phyloP scores from a whole-genome alignment of 2,329 filamentous ascomycete genomes.

The Microdochium paspali region DNA sequence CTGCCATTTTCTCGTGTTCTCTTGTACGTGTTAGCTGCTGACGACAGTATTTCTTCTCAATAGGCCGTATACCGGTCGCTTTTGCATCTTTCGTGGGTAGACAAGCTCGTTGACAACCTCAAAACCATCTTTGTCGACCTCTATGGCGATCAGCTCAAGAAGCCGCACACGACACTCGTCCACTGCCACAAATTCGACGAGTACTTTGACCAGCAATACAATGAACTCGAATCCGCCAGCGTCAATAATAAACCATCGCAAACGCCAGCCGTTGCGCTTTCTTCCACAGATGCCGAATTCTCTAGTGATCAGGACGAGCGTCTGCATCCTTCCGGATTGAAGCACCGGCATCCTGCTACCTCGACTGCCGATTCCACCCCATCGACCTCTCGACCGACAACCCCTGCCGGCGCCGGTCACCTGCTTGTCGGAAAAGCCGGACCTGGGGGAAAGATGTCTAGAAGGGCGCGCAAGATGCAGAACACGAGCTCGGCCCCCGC shows the following conservation, averaged over 20 bases:
- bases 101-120: conserved; percentile 92
- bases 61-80: conserved; percentile 96
- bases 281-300: conserved; percentile 22
- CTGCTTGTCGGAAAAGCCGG: conserved; percentile 65
- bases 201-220: conserved; percentile 90
- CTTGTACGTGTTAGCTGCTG: conserved; percentile 8
- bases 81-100: conserved; percentile 91
- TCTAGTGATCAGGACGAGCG: conserved; percentile 27
- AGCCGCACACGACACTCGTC: conserved; percentile 66
- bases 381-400: conserved; percentile 69
- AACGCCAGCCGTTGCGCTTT: conserved; percentile 15
- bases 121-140: conserved; percentile 84
- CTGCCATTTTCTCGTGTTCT: conserved; percentile 3
- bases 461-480: conserved; percentile 62
- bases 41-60: conserved; percentile 4
- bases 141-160: conserved; percentile 80
- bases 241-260: conserved; percentile 16
- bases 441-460: conserved; percentile 67
- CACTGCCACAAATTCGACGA: conserved; percentile 75
- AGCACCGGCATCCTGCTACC: conserved; percentile 26
- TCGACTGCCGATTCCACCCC: conserved; percentile 62
- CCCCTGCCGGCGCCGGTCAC: conserved; percentile 55
- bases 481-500: conserved; percentile 56
- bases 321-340: conserved; percentile 28
- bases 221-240: conserved; percentile 61